Base-by-base conservation (phyloP, 371 early-diverging fungal species). In the Dinochytrium kinnereticum region DNA sequence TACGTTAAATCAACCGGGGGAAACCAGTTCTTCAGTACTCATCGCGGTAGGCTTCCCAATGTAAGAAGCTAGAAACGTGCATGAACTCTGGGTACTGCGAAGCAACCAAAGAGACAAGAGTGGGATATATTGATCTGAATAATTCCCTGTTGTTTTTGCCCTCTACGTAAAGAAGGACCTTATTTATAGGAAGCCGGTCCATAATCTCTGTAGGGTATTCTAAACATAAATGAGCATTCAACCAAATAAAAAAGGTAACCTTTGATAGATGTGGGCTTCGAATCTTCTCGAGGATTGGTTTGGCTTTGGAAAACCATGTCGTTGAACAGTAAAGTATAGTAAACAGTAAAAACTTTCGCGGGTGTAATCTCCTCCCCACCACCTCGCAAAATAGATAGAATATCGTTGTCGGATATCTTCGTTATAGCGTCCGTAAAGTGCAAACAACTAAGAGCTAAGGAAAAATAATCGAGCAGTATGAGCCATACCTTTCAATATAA, bases 1-100 rank as follows among this genome's bases (percentile, higher is more conserved):
- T 55, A 28, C 10, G 13, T 64, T 37, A 36, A 31, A 34, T 33
- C 36, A 15, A 34, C 13, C 28, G 36, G 64, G n/a, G n/a, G n/a
- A n/a, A n/a, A n/a, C n/a, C n/a, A n/a, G n/a, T n/a, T n/a, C n/a
- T n/a, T n/a, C n/a, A 7, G 13, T 53, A 73, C 76, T 73, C 69
- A 38, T 71, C 69, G 21, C 59, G 33, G 31, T 15, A 17, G 40
- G 50, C 70, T 71, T 78, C 77, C 77, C 76, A 49, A 72, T 69
- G 67, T 65, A 79, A 7, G 72, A 81, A 79, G 36, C 64, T 67
- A 0, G 75, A 75, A 0, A 78, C 68, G 24, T 85, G 80, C 5
- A 86, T 71, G 70, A 80, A 77, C 30, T 87, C 82, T 15, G 84
- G 86, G 51, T 75, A 80, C 73, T 84, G 86, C 13, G 86, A 75